Evolutionary conservation across 129 eudicot species (phyloP).

Genomic region (Artemisia tridentata): DNA sequence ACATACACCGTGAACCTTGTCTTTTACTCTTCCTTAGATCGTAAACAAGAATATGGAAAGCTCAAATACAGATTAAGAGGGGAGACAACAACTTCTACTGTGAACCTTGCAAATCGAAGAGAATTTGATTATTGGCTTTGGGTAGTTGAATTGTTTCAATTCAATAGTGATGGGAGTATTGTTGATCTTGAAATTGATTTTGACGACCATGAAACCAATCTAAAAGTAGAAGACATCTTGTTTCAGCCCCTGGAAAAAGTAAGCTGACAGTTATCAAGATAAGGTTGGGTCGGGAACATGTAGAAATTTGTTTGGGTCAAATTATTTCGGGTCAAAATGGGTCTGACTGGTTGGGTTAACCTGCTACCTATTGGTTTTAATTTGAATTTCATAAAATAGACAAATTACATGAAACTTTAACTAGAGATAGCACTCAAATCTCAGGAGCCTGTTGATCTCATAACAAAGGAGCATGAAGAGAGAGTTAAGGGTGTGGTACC

Average conservation of each 20-base stretch:
- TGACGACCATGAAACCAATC: rapidly evolving
- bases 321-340: too few relatives aligned
- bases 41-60: not conserved
- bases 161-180: not conserved
- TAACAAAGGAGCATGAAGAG: too few relatives aligned
- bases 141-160: constrained; percentile 13
- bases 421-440: too few relatives aligned
- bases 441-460: too few relatives aligned
- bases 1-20: constrained; percentile 13
- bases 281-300: too few relatives aligned
- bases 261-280: not conserved
- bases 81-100: not conserved
- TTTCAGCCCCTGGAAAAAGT: constrained; percentile 17
- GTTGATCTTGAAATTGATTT: constrained; percentile 6
- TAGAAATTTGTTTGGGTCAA: too few relatives aligned
- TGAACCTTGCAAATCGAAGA: not conserved
- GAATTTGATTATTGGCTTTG: not conserved
- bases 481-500: too few relatives aligned
- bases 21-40: too few relatives aligned
- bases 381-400: too few relatives aligned
- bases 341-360: too few relatives aligned
- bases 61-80: not conserved
- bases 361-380: too few relatives aligned
- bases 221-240: constrained; percentile 12
- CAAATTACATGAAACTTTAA: too few relatives aligned